Conservation (phyloP, 805 yeast genomes). For the Pichia scutulata region DNA sequence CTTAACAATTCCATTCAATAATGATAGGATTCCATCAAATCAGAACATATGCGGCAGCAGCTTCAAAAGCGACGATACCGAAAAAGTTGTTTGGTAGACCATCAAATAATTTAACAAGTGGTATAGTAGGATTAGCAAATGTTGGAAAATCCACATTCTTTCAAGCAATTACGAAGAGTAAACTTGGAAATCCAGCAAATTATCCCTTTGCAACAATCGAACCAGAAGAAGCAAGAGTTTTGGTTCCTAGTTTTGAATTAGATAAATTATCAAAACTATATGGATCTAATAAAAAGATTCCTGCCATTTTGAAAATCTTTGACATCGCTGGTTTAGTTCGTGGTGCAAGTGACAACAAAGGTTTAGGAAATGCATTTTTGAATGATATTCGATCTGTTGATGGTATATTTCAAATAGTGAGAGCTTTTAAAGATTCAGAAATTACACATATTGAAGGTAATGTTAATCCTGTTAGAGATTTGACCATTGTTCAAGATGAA, state of each 20-base stretch:
- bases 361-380: constrained; percentile 67
- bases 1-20: not conserved
- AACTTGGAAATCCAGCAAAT: constrained; percentile 59
- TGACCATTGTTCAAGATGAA: constrained; percentile 58
- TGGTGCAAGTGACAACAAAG: constrained; percentile 59
- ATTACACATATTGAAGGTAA: constrained; percentile 59
- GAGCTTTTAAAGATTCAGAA: constrained; percentile 57
- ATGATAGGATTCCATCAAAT: not conserved
- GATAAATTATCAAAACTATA: constrained; percentile 41
- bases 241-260: constrained; percentile 44
- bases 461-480: constrained; percentile 58
- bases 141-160: constrained; percentile 55
- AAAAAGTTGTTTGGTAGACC: constrained; percentile 27
- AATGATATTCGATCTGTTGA: constrained; percentile 65
- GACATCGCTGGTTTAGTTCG: constrained; percentile 68
- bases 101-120: constrained; percentile 31
- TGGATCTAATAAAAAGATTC: constrained; percentile 42
- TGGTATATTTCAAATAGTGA: constrained; percentile 61
- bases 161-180: constrained; percentile 53
- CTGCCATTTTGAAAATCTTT: constrained; percentile 48
- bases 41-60: constrained; percentile 1
- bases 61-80: not conserved
- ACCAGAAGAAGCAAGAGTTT: constrained; percentile 56
- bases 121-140: constrained; percentile 58
- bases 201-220: constrained; percentile 74